Conservation (phyloP, 1,139 yeast species). For the Hyphopichia pseudoburtonii region DNA sequence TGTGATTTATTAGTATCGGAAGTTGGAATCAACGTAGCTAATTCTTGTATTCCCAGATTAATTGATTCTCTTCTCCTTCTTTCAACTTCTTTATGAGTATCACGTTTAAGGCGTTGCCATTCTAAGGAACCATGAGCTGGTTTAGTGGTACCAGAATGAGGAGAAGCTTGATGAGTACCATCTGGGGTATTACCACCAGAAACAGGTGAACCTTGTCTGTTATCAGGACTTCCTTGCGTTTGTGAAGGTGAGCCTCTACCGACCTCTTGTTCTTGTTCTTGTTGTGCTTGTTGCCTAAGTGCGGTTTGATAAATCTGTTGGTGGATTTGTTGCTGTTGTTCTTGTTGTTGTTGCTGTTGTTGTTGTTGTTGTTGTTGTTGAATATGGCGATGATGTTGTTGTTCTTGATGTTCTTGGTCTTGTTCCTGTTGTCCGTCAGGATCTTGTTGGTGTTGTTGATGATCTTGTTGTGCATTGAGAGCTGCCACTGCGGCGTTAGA, state of each 20-base stretch:
- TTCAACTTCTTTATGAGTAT: conserved; percentile 96
- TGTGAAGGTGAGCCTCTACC: too few species aligned
- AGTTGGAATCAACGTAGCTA: conserved; percentile 81
- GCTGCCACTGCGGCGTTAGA: conserved; percentile 18
- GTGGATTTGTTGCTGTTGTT: conserved; percentile 12
- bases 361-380: conserved; percentile 22
- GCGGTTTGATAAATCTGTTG: conserved; percentile 26
- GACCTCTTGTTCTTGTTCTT: background rate
- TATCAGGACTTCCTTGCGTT: too few species aligned
- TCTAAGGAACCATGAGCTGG: conserved; percentile 74
- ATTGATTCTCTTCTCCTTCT: conserved; percentile 92
- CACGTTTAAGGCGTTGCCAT: conserved; percentile 83
- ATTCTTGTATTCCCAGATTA: conserved; percentile 82
- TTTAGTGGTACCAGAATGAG: conserved; percentile 40
- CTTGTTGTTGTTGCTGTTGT: conserved; percentile 14
- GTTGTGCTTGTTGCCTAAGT: conserved; percentile 18
- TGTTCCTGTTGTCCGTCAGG: conserved; percentile 16
- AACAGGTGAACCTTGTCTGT: too few species aligned
- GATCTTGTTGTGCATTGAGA: conserved; percentile 12
- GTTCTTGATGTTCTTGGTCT: conserved; percentile 12
- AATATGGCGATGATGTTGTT: conserved; percentile 22
- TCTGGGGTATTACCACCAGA: too few species aligned
- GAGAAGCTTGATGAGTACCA: conserved; percentile 11
- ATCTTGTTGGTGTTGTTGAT: conserved; percentile 13
- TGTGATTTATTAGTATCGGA: conserved; percentile 91